Percentiles rank a stretch among this genome's conserved stretches.
Evolutionary conservation across 2,329 filamentous ascomycete species (phyloP).

Genomic region (Pyrenophora graminea): DNA sequence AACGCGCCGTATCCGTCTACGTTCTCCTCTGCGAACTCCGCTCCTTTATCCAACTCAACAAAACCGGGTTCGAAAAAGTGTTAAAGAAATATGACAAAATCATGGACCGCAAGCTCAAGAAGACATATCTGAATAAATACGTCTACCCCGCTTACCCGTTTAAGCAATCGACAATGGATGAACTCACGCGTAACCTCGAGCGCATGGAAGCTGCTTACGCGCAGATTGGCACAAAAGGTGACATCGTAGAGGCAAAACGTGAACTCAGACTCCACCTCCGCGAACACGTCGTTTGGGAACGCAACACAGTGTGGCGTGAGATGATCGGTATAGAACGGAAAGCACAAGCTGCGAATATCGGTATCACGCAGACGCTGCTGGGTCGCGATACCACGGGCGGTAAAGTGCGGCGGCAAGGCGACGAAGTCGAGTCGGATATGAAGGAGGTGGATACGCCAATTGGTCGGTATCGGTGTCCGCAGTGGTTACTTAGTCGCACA

Average conservation of each 20-base stretch:
- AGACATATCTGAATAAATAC: slow-evolving; percentile 71
- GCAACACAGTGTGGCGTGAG: slow-evolving; percentile 98
- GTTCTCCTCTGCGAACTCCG: slow-evolving; percentile 94
- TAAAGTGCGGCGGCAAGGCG: slow-evolving; percentile 78
- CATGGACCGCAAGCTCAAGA: slow-evolving; percentile 77
- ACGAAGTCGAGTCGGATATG: slow-evolving; percentile 68
- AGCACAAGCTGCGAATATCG: slow-evolving; percentile 90
- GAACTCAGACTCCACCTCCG: slow-evolving; percentile 88
- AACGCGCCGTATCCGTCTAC: slow-evolving; percentile 83
- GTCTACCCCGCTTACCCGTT: slow-evolving; percentile 86
- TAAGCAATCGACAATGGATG: slow-evolving; percentile 69
- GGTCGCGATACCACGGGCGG: slow-evolving; percentile 72
- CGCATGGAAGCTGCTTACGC: slow-evolving; percentile 81
- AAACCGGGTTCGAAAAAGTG: slow-evolving; percentile 94
- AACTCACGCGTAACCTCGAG: slow-evolving; percentile 71
- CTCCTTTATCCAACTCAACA: slow-evolving; percentile 93
- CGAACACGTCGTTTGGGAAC: slow-evolving; percentile 98
- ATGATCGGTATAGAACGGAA: slow-evolving; percentile 98
- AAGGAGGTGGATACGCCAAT: slow-evolving; percentile 80
- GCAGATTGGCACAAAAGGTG: slow-evolving; percentile 78
- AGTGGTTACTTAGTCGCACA: slow-evolving; percentile 81
- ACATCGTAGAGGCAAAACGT: slow-evolving; percentile 74
- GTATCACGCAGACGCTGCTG: slow-evolving; percentile 75
- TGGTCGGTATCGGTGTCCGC: slow-evolving; percentile 73
- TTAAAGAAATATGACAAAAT: slow-evolving; percentile 99